These are phyloP conservation scores for Aspergillus proliferans DNA, from an alignment of 2,329 filamentous ascomycete genomes.

Conservation along the genomic window DNA sequence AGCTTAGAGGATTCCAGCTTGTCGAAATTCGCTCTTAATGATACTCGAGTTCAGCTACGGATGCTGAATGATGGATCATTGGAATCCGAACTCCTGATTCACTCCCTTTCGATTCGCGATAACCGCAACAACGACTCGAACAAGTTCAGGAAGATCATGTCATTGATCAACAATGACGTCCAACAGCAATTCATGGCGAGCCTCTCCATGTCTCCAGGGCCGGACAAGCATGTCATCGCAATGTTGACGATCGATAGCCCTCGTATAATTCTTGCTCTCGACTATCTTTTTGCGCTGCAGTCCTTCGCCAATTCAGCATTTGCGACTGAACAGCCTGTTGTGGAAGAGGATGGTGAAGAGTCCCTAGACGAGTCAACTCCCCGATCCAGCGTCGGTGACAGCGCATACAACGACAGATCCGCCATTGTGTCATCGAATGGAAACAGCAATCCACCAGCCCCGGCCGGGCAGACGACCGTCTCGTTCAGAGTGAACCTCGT, in stretches of 20 bases:
- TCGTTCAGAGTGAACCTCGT: conserved; percentile 91
- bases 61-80: conserved; percentile 89
- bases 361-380: conserved; percentile 31
- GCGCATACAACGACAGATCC: conserved; percentile 17
- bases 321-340: conserved; percentile 45
- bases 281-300: conserved; percentile 89
- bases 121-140: conserved; percentile 84
- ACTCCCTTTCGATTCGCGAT: conserved; percentile 91
- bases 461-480: conserved; percentile 58
- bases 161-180: conserved; percentile 85
- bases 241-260: conserved; percentile 94
- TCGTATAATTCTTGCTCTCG: conserved; percentile 86
- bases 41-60: conserved; percentile 82
- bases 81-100: conserved; percentile 86
- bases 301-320: conserved; percentile 70
- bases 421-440: conserved; percentile 17
- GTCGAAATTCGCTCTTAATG: conserved; percentile 88
- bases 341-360: conserved; percentile 29
- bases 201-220: conserved; percentile 81
- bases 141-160: conserved; percentile 98
- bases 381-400: conserved; percentile 25
- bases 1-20: conserved; percentile 73
- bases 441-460: conserved; percentile 23
- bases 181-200: conserved; percentile 97
- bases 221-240: conserved; percentile 75